Evolutionary conservation across 192 early-diverging fungal genomes (phyloP).

Genomic region (Anaeromyces robustus): DNA sequence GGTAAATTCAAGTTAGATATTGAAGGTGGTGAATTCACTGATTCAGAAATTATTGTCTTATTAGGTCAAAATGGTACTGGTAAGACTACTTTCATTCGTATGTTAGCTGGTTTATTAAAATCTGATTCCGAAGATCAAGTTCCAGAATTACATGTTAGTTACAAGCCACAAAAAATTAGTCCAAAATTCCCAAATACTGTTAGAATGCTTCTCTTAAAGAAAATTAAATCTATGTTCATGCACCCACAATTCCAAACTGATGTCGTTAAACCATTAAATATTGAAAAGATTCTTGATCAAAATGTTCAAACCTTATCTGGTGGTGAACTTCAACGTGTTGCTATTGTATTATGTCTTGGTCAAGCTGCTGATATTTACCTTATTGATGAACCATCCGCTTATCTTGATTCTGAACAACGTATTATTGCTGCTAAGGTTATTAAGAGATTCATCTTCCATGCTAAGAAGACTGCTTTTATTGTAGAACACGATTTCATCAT

Average conservation of each 20-base stretch:
- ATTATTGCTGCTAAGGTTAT: constrained; percentile 97
- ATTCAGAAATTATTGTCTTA: constrained; percentile 96
- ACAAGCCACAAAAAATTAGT: constrained; percentile 98
- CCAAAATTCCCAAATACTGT: constrained; percentile 87
- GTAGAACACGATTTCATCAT: constrained; percentile 74
- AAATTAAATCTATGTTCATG: constrained; percentile 70
- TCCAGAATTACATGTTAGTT: constrained; percentile 75
- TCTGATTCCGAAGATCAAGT: constrained; percentile 65
- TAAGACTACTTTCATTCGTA: constrained; percentile 91
- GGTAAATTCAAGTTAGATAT: constrained; percentile 71
- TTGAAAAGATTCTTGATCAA: constrained; percentile 88
- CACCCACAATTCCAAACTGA: constrained; percentile 93
- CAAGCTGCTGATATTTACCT: constrained; percentile 88
- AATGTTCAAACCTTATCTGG: constrained; percentile 67
- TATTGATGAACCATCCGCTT: constrained; percentile 95
- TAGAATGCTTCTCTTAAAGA: constrained; percentile 75
- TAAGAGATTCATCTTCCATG: constrained; percentile 89
- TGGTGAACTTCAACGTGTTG: constrained; percentile 98
- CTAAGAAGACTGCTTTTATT: constrained; percentile 84
- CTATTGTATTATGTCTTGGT: constrained; percentile 79
- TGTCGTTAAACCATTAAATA: constrained; percentile 83
- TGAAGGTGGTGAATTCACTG: constrained; percentile 70
- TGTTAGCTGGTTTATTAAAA: constrained; percentile 69
- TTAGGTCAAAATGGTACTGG: constrained; percentile 96
- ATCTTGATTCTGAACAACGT: constrained; percentile 97